Evolutionary conservation across 345 rosid species (phyloP).

Genomic region (Eucalyptus pauciflora): DNA sequence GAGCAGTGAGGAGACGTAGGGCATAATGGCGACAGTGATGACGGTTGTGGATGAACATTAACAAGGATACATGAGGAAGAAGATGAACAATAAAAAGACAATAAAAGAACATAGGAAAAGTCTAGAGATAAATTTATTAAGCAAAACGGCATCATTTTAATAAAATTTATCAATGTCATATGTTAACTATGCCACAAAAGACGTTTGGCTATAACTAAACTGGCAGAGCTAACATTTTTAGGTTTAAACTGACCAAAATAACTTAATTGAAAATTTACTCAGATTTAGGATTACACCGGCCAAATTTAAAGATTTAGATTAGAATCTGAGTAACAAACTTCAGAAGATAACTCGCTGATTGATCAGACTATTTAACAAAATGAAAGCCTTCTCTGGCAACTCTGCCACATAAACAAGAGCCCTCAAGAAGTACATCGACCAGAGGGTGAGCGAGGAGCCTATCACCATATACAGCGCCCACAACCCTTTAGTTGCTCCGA

Average conservation of each 20-base stretch:
- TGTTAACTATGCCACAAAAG: fast-evolving
- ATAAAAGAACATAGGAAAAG: no score
- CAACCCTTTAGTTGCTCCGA: neutral
- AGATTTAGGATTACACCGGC: neutral
- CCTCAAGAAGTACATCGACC: neutral
- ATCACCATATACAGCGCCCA: neutral
- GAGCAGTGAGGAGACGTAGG: neutral
- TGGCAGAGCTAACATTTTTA: no score
- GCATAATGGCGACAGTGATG: neutral
- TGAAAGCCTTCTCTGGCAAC: neutral
- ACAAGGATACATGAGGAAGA: neutral
- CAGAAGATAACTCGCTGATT: neutral
- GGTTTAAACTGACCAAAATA: neutral
- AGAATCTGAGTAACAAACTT: neutral
- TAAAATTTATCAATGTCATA: neutral
- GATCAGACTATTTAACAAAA: neutral
- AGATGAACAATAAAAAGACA: neutral
- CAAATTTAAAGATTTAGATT: no score
- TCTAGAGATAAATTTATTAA: neutral
- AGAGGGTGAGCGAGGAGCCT: neutral
- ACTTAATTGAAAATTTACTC: no score
- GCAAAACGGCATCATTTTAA: neutral
- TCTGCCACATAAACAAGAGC: neutral
- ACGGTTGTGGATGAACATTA: neutral
- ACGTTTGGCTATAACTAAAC: neutral